These are phyloP conservation scores for Priceomyces carsonii DNA, from an alignment of 805 yeast species.

Conservation along the genomic window DNA sequence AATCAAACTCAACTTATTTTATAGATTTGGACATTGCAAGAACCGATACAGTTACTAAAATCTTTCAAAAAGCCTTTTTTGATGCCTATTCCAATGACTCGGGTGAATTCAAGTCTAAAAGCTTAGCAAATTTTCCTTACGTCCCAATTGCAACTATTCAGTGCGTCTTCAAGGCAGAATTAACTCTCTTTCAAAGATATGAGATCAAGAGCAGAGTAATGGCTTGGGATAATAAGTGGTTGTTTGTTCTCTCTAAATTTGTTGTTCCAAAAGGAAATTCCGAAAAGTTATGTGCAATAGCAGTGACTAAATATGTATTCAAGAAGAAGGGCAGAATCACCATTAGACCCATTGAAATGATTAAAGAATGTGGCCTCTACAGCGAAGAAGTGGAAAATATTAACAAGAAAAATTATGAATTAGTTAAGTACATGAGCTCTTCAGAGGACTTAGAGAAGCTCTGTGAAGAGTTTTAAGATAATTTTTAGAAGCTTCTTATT, in stretches of 20 bases:
- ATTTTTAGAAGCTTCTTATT: background rate
- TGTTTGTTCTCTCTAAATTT: slow-evolving; percentile 69
- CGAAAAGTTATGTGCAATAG: slow-evolving; percentile 49
- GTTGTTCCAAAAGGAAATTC: slow-evolving; percentile 32
- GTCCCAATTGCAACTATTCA: slow-evolving; percentile 77
- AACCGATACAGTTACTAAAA: slow-evolving; percentile 55
- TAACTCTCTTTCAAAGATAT: slow-evolving; percentile 65
- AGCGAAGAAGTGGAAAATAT: slow-evolving; percentile 50
- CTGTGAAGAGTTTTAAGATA: slow-evolving; percentile 5
- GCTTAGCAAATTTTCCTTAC: slow-evolving; percentile 50
- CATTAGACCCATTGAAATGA: slow-evolving; percentile 60
- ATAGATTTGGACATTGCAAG: slow-evolving; percentile 80
- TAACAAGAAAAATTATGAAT: slow-evolving; percentile 38
- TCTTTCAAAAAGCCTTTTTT: slow-evolving; percentile 58
- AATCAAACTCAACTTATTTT: slow-evolving; percentile 84
- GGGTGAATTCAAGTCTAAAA: slow-evolving; percentile 29
- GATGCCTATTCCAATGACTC: slow-evolving; percentile 40
- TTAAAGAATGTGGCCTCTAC: slow-evolving; percentile 57
- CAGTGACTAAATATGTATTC: slow-evolving; percentile 78
- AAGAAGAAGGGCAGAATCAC: slow-evolving; percentile 74
- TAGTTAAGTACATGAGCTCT: slow-evolving; percentile 37
- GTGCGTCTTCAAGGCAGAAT: slow-evolving; percentile 69
- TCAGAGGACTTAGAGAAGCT: slow-evolving; percentile 34
- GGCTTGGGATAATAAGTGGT: slow-evolving; percentile 89
- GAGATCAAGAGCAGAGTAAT: slow-evolving; percentile 57